Conservation (phyloP, 2,329 filamentous ascomycete genomes). For the Botrytis fabae region DNA sequence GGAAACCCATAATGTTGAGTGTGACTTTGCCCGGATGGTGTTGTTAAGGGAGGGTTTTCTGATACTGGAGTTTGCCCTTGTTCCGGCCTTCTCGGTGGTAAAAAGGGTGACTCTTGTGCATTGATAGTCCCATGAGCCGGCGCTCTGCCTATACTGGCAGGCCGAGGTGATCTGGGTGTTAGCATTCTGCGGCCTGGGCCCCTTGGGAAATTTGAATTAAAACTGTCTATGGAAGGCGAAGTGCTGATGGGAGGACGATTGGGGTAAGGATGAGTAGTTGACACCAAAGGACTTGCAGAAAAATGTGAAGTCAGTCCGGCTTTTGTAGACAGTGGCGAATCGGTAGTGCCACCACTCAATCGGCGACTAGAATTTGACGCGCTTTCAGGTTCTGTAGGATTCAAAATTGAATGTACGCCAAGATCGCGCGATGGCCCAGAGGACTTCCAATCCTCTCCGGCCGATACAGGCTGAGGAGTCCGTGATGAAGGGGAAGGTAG, state of each 20-base stretch:
- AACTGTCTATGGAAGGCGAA: conserved; percentile 30
- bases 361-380: conserved; percentile 29
- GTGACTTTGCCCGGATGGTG: conserved; percentile 30
- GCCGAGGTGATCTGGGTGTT: conserved; percentile 47
- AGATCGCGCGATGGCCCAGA: conserved; percentile 38
- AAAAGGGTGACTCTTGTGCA: conserved; percentile 51
- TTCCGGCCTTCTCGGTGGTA: conserved; percentile 47
- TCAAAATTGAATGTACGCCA: conserved; percentile 42
- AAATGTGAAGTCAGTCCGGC: conserved; percentile 31
- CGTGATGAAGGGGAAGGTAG: conserved; percentile 33
- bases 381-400: conserved; percentile 39
- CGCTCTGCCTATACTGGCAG: conserved; percentile 51
- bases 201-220: conserved; percentile 35
- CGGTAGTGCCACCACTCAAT: conserved; percentile 30
- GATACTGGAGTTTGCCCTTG: conserved; percentile 42
- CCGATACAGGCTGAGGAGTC: conserved; percentile 25
- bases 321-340: conserved; percentile 32
- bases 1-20: conserved; percentile 41
- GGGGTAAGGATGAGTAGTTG: conserved; percentile 31
- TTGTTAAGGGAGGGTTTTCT: conserved; percentile 48
- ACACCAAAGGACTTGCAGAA: conserved; percentile 32
- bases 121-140: conserved; percentile 49
- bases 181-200: conserved; percentile 33
- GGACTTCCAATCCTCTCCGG: conserved; percentile 34
- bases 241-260: conserved; percentile 31